A percentile compares a stretch with the other conserved stretches of the same genome.
Conservation (phyloP, 305 asterid species). For the Rubia peregrina region DNA sequence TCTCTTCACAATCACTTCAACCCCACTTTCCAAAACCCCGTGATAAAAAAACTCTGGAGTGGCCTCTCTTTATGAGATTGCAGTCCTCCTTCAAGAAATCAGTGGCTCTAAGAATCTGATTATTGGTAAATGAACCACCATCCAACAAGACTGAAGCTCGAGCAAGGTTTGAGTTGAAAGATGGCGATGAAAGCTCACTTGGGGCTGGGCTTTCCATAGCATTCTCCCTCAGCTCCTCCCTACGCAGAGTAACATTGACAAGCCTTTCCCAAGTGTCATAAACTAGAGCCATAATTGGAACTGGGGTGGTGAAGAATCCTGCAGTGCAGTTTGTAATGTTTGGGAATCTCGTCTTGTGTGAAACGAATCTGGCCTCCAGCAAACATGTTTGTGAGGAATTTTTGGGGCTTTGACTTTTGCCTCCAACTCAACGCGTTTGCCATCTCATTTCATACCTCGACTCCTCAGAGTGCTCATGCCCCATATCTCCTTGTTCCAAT, state of each 20-base stretch:
- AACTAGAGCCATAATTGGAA: no score
- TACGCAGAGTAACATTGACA: not conserved
- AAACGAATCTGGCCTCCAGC: no score
- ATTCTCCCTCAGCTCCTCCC: slow-evolving; percentile 5
- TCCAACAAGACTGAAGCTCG: slow-evolving; percentile 1
- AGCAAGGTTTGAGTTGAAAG: slow-evolving; percentile 29
- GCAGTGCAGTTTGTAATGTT: no score
- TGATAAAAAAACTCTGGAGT: slow-evolving; percentile 60
- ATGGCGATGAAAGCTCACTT: not conserved
- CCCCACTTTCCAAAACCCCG: slow-evolving; percentile 52
- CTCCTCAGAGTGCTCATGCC: no score
- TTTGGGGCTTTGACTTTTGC: no score
- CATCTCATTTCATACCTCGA: no score
- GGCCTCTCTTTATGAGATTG: slow-evolving; percentile 67
- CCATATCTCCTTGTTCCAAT: no score
- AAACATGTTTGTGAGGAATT: no score
- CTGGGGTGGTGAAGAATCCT: no score
- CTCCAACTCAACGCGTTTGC: no score
- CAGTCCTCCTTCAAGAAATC: slow-evolving; percentile 35
- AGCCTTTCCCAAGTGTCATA: slow-evolving; percentile 3
- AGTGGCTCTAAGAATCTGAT: slow-evolving; percentile 56
- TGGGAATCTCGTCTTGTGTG: no score
- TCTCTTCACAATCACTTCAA: slow-evolving; percentile 51
- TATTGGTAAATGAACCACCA: no score
- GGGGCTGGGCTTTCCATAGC: not conserved